Evolutionary conservation across 2,329 filamentous ascomycete species (phyloP).

Genomic region (Ophiostoma ips): DNA sequence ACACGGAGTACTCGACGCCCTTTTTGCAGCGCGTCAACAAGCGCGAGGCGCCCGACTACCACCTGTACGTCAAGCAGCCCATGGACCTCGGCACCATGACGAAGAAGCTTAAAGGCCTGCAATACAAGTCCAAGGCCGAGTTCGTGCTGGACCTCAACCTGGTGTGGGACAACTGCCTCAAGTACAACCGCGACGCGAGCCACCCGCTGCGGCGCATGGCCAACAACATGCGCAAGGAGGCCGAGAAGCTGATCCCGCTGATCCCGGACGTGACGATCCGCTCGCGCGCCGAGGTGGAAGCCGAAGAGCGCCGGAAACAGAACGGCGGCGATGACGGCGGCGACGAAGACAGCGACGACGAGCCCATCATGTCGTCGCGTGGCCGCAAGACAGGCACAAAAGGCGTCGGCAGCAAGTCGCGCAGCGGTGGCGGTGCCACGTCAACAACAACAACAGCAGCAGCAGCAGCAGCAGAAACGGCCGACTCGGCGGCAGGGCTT

Average conservation of each 20-base stretch:
- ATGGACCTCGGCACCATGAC: conserved; percentile 99
- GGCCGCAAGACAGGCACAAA: conserved; percentile 79
- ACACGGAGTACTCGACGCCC: conserved; percentile 93
- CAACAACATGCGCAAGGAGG: conserved; percentile 92
- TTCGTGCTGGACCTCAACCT: conserved; percentile 88
- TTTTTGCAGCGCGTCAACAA: conserved; percentile 94
- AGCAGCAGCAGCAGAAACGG: neutral
- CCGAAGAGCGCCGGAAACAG: conserved; percentile 70
- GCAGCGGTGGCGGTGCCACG: conserved; percentile 21
- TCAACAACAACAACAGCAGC: neutral
- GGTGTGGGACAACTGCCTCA: conserved; percentile 94
- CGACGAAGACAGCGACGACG: conserved; percentile 91
- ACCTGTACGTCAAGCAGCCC: conserved; percentile 81
- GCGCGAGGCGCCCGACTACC: conserved; percentile 91
- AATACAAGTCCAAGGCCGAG: conserved; percentile 80
- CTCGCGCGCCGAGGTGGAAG: conserved; percentile 87
- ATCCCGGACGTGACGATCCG: conserved; percentile 88
- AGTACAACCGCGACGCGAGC: conserved; percentile 81
- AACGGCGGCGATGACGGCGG: conserved; percentile 70
- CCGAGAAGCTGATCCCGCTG: conserved; percentile 85
- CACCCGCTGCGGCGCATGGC: conserved; percentile 87
- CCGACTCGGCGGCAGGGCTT: neutral
- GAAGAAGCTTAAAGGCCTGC: conserved; percentile 77
- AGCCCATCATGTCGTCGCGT: conserved; percentile 94
- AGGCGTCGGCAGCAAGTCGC: conserved; percentile 55